phyloP scores from a whole-genome alignment of 129 eudicot genomes.

The Logfia minima region DNA sequence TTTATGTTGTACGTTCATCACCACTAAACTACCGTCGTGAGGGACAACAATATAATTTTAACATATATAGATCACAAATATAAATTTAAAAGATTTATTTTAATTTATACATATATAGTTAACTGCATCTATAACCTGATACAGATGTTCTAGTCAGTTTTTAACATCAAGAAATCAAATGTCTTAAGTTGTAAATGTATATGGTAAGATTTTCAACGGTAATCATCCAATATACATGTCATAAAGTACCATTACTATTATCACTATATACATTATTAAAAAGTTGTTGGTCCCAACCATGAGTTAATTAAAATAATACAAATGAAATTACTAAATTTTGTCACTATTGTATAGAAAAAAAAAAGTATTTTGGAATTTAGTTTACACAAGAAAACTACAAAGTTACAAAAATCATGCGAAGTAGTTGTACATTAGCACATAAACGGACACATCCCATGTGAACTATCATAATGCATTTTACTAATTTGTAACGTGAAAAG shows the following conservation, averaged over 20 bases:
- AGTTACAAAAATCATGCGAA: slow-evolving; percentile 22
- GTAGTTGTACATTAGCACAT: slow-evolving; percentile 20
- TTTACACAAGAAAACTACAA: slow-evolving; percentile 29
- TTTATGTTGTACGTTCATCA: too few species aligned
- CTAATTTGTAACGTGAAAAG: slow-evolving; percentile 17
- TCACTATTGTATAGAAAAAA: background rate
- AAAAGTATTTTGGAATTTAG: background rate
- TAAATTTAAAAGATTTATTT: too few species aligned
- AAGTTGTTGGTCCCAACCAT: slow-evolving; percentile 10
- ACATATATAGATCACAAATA: background rate
- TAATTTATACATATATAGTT: background rate
- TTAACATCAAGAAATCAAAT: background rate
- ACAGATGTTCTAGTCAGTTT: background rate
- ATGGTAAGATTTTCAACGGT: background rate
- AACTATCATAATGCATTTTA: slow-evolving; percentile 2
- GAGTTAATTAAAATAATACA: slow-evolving; percentile 11
- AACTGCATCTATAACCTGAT: background rate
- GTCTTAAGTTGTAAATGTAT: background rate
- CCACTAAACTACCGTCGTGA: too few species aligned
- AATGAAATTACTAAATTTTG: background rate
- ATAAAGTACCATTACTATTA: background rate
- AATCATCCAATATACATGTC: background rate
- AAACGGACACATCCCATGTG: slow-evolving; percentile 33
- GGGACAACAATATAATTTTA: too few species aligned
- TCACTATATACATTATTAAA: background rate